Evolutionary conservation across 2,329 filamentous ascomycete species (phyloP).

Genomic region (Scedosporium apiospermum): DNA sequence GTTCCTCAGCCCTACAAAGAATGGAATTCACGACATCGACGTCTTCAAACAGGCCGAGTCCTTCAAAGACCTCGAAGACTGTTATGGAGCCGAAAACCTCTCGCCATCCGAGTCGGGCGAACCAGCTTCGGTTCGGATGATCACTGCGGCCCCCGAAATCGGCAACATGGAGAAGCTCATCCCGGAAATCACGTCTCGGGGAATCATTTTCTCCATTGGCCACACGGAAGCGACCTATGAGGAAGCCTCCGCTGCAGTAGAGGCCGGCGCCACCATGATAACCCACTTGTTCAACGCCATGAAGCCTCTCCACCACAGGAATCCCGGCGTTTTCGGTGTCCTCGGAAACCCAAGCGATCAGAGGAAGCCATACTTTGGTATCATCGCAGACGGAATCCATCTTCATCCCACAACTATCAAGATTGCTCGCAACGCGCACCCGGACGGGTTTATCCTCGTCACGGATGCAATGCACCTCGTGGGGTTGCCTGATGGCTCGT

Average conservation of each 20-base stretch:
- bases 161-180: slow-evolving; percentile 63
- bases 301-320: slow-evolving; percentile 80
- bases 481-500: slow-evolving; percentile 73
- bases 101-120: slow-evolving; percentile 22
- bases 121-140: slow-evolving; percentile 55
- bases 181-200: slow-evolving; percentile 50
- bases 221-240: slow-evolving; percentile 86
- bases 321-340: slow-evolving; percentile 83
- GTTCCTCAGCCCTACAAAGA: slow-evolving; percentile 73
- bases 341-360: slow-evolving; percentile 56
- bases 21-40: slow-evolving; percentile 72
- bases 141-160: slow-evolving; percentile 78
- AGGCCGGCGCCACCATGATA: slow-evolving; percentile 76
- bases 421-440: slow-evolving; percentile 81
- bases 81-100: slow-evolving; percentile 67
- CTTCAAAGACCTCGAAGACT: slow-evolving; percentile 56
- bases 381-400: slow-evolving; percentile 87
- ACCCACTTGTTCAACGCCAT: slow-evolving; percentile 94
- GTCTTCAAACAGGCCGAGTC: slow-evolving; percentile 58
- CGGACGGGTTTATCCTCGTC: slow-evolving; percentile 75
- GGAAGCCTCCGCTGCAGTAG: slow-evolving; percentile 61
- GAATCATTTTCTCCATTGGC: slow-evolving; percentile 71
- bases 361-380: slow-evolving; percentile 68
- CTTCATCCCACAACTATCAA: slow-evolving; percentile 81
- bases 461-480: slow-evolving; percentile 88